Conservation (phyloP, 495 filamentous ascomycete species). For the Entonaema liquescens region DNA sequence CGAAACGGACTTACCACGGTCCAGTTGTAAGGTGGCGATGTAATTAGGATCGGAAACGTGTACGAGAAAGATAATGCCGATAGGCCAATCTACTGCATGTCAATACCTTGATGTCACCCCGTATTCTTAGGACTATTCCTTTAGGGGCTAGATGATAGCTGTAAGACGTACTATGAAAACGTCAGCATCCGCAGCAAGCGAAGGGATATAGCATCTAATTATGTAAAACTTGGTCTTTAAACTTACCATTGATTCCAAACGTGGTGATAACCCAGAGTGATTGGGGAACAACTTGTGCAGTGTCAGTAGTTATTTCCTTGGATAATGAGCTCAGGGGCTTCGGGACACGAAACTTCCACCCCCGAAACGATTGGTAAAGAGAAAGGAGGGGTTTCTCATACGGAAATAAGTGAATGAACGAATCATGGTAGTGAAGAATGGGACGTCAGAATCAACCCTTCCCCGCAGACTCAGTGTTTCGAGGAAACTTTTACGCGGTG, state of each 20-base stretch:
- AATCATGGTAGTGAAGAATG: conserved; percentile 64
- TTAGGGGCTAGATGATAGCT: neutral
- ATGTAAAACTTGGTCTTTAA: neutral
- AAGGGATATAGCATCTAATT: conserved; percentile 27
- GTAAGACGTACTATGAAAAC: conserved; percentile 29
- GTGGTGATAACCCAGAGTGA: conserved; percentile 68
- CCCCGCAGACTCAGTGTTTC: conserved; percentile 60
- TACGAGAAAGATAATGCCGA: conserved; percentile 67
- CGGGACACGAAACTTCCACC: neutral
- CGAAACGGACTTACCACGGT: conserved; percentile 38
- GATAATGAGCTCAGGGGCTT: neutral
- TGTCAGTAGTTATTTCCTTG: neutral
- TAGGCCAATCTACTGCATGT: conserved; percentile 61
- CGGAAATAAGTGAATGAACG: conserved; percentile 65
- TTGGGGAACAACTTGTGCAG: conserved; percentile 55
- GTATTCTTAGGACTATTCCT: neutral
- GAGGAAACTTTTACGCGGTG: conserved; percentile 56
- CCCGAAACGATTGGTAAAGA: neutral
- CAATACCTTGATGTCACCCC: conserved; percentile 6
- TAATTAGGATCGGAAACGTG: conserved; percentile 67
- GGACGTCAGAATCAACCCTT: conserved; percentile 57
- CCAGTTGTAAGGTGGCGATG: conserved; percentile 66
- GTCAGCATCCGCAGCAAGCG: conserved; percentile 63
- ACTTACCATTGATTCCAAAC: conserved; percentile 53
- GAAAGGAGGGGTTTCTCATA: neutral